Conservation (phyloP, 495 filamentous ascomycete species). For the Aspergillus campestris region DNA sequence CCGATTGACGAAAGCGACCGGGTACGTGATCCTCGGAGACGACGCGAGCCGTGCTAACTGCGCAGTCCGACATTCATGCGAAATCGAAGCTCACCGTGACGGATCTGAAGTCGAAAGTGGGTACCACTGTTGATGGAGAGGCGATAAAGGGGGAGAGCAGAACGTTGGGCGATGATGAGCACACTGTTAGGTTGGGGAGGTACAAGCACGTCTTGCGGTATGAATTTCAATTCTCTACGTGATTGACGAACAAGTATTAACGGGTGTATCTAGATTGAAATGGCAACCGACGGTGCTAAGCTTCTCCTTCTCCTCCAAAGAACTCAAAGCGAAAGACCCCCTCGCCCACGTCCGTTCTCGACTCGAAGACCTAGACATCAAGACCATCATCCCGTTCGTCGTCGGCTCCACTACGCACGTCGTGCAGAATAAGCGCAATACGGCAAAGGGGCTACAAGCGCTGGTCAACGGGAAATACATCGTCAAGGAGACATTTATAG, state of each 20-base stretch:
- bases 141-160: constrained; percentile 50
- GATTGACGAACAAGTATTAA: not conserved
- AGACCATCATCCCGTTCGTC: constrained; percentile 65
- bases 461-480: constrained; percentile 76
- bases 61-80: constrained; percentile 42
- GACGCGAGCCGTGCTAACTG: not conserved
- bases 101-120: constrained; percentile 68
- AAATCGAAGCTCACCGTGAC: constrained; percentile 57
- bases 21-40: constrained; percentile 35
- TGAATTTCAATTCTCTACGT: not conserved
- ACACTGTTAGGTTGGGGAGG: constrained; percentile 58
- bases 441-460: constrained; percentile 76
- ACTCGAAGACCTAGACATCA: constrained; percentile 80
- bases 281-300: constrained; percentile 79
- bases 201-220: constrained; percentile 48
- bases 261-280: constrained; percentile 46
- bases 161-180: constrained; percentile 45
- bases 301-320: constrained; percentile 72
- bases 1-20: constrained; percentile 58
- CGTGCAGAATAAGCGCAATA: constrained; percentile 83
- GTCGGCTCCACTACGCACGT: constrained; percentile 72
- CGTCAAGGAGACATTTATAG: constrained; percentile 66
- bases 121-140: constrained; percentile 67
- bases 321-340: constrained; percentile 61
- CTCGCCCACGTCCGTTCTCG: constrained; percentile 49